Conservation (phyloP, 2,329 filamentous ascomycete species). For the Nothophoma quercina region DNA sequence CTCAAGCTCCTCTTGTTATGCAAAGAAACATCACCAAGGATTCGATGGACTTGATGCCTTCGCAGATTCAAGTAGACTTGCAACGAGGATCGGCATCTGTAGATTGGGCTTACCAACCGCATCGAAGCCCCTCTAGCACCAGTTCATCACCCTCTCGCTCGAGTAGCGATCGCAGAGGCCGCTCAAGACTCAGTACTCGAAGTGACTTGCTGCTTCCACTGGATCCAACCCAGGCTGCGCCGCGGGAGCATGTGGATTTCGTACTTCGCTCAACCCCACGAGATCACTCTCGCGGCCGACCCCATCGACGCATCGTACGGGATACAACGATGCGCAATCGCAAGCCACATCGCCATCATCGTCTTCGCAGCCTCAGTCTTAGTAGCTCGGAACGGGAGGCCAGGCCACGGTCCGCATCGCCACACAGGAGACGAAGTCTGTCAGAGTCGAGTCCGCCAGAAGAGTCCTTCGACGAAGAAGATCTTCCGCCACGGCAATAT, state of each 20-base stretch:
- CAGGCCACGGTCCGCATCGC: conserved; percentile 11
- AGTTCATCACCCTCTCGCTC: conserved; percentile 24
- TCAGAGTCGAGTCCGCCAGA: conserved; percentile 23
- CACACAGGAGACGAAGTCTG: conserved; percentile 8
- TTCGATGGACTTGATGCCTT: background rate
- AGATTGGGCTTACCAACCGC: conserved; percentile 40
- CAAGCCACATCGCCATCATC: conserved; percentile 23
- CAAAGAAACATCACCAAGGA: background rate
- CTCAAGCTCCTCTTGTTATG: background rate
- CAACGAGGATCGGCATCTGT: conserved; percentile 26
- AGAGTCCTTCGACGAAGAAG: conserved; percentile 30
- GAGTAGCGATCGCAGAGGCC: conserved; percentile 3
- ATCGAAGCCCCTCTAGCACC: background rate
- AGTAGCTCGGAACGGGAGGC: conserved; percentile 7
- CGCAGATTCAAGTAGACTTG: conserved; percentile 13
- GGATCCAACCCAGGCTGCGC: conserved; percentile 25
- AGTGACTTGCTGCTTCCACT: conserved; percentile 36
- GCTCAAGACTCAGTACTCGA: conserved; percentile 23
- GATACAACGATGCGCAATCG: conserved; percentile 3
- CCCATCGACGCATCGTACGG: conserved; percentile 18
- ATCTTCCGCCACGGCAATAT: conserved; percentile 20
- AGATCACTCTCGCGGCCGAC: conserved; percentile 36
- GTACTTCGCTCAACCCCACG: conserved; percentile 37
- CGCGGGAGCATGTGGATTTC: conserved; percentile 41
- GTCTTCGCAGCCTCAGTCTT: conserved; percentile 5